phyloP scores from a whole-genome alignment of 148 eudicot genomes.

The Rhododendron simsii region DNA sequence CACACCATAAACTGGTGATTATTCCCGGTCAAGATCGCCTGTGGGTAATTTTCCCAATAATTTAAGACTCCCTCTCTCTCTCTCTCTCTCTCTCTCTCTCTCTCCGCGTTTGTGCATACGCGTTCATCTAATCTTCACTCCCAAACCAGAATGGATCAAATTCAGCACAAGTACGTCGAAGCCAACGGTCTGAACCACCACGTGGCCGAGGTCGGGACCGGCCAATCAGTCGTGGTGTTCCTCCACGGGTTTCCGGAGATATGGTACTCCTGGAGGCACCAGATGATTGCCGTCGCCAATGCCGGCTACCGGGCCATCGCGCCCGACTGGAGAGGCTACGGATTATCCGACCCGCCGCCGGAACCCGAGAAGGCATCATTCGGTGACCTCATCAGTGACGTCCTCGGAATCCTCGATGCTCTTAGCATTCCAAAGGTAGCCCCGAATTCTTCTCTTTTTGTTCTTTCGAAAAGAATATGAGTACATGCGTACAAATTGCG shows the following conservation, averaged over 20 bases:
- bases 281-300: conserved; percentile 30
- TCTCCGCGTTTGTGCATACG: neutral
- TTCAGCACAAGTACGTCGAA: conserved; percentile 29
- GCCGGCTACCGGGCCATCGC: conserved; percentile 38
- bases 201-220: conserved; percentile 36
- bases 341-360: conserved; percentile 27
- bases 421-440: conserved; percentile 35
- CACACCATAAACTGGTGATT: too few relatives aligned
- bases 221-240: conserved; percentile 28
- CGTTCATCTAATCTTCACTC: too few relatives aligned
- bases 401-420: conserved; percentile 29
- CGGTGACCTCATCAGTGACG: conserved; percentile 22
- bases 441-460: neutral
- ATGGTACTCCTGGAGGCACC: conserved; percentile 49
- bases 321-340: conserved; percentile 41
- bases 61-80: neutral
- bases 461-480: neutral
- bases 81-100: neutral
- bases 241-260: conserved; percentile 51
- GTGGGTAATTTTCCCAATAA: too few relatives aligned
- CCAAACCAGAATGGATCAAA: conserved; percentile 22
- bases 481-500: too few relatives aligned
- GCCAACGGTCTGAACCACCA: conserved; percentile 38
- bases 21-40: too few relatives aligned
- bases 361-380: conserved; percentile 28